A percentile compares a stretch with the other conserved stretches of the same genome.
These are phyloP conservation scores for Trametes villosa DNA, from an alignment of 768 basidiomycete species.

Conservation along the genomic window DNA sequence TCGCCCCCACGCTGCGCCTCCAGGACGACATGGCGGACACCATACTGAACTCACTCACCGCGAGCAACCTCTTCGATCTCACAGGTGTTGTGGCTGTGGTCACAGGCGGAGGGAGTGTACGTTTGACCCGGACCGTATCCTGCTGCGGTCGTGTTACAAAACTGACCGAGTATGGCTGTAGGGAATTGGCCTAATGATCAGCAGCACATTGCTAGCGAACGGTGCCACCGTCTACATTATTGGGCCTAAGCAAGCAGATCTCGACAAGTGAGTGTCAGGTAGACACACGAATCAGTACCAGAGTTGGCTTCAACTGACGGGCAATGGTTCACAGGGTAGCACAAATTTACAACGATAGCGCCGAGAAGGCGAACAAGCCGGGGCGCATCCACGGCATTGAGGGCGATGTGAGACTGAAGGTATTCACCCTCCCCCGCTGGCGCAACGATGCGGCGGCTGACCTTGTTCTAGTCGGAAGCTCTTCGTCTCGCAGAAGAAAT, in stretches of 20 bases:
- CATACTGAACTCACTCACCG: conserved; percentile 39
- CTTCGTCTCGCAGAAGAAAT: conserved; percentile 46
- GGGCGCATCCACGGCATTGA: conserved; percentile 47
- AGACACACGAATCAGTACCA: too few relatives aligned
- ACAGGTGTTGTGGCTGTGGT: conserved; percentile 50
- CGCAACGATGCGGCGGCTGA: neutral
- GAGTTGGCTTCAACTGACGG: neutral
- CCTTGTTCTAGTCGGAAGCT: conserved; percentile 43
- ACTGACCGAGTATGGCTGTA: conserved; percentile 13
- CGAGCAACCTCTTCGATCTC: conserved; percentile 47
- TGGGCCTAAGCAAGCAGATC: conserved; percentile 45
- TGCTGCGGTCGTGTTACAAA: neutral
- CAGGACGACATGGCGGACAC: conserved; percentile 8
- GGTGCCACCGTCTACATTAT: conserved; percentile 55
- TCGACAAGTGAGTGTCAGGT: conserved; percentile 39
- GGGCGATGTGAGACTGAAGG: conserved; percentile 48
- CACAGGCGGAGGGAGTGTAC: conserved; percentile 48
- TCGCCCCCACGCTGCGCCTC: neutral
- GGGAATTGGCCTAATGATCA: conserved; percentile 59
- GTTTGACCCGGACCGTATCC: neutral
- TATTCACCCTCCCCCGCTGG: conserved; percentile 7
- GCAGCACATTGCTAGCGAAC: conserved; percentile 49
- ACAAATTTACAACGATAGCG: conserved; percentile 43
- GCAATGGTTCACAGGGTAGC: conserved; percentile 32
- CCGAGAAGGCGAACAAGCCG: conserved; percentile 29